phyloP scores from a whole-genome alignment of 768 basidiomycete genomes.

The Calocera cornea region DNA sequence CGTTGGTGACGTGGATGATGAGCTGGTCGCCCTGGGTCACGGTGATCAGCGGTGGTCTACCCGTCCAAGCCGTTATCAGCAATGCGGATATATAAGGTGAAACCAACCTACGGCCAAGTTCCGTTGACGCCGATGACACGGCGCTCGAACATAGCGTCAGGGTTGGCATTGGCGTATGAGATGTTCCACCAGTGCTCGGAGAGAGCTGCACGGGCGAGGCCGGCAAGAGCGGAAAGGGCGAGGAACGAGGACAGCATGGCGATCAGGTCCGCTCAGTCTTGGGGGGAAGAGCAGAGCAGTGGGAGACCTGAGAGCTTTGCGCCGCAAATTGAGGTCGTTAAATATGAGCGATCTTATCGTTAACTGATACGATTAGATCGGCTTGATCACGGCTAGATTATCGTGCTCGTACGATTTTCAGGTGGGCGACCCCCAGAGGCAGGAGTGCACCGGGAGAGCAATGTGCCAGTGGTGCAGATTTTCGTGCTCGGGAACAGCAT shows the following conservation, averaged over 20 bases:
- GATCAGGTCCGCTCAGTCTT: background rate
- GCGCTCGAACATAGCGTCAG: slow-evolving; percentile 67
- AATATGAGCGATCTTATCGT: slow-evolving; percentile 2
- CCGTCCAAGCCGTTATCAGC: background rate
- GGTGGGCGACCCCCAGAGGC: background rate
- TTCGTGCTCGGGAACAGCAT: background rate
- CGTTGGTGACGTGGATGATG: slow-evolving; percentile 63
- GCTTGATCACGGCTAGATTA: background rate
- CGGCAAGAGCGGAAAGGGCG: slow-evolving; percentile 5
- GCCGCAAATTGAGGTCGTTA: background rate
- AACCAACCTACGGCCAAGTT: slow-evolving; percentile 75
- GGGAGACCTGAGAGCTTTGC: background rate
- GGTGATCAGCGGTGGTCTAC: slow-evolving; percentile 68
- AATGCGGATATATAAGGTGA: background rate
- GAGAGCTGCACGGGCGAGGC: slow-evolving; percentile 17
- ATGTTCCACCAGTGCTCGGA: slow-evolving; percentile 55
- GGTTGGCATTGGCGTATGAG: slow-evolving; percentile 65
- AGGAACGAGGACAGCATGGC: background rate
- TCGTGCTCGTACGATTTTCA: background rate
- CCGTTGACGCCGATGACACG: slow-evolving; percentile 78
- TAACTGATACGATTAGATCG: slow-evolving; percentile 1
- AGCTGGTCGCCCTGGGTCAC: slow-evolving; percentile 59
- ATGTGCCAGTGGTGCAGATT: slow-evolving; percentile 1
- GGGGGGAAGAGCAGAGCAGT: background rate
- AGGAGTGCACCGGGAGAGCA: background rate